phyloP scores from a whole-genome alignment of 805 yeast species.

The Saccharomycopsis guyanensis region DNA sequence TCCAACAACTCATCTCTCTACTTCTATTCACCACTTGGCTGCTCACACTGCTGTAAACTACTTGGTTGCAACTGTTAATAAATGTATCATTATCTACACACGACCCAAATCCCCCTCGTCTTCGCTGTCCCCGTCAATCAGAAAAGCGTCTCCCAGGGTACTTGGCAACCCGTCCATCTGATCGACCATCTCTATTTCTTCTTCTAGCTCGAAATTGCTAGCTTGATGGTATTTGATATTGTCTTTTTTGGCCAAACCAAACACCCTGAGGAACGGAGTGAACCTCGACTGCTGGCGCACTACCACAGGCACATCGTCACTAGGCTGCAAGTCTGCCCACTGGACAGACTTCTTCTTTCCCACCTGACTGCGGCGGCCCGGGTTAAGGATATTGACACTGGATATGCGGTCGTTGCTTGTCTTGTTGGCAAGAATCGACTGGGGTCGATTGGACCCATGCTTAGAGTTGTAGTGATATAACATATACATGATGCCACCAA shows the following conservation, averaged over 20 bases:
- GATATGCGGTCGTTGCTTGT: not conserved
- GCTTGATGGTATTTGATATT: constrained; percentile 16
- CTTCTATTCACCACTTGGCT: too few species aligned
- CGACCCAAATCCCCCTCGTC: constrained; percentile 7
- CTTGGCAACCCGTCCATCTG: not conserved
- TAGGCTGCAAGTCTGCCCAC: constrained; percentile 21
- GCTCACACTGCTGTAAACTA: too few species aligned
- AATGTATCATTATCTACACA: too few species aligned
- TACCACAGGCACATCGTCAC: not conserved
- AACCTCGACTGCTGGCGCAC: constrained; percentile 1
- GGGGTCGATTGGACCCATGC: constrained; percentile 9
- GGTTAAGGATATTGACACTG: not conserved
- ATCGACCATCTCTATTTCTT: constrained; percentile 16
- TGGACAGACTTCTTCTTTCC: constrained; percentile 20
- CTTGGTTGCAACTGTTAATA: too few species aligned
- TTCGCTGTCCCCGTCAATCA: not conserved
- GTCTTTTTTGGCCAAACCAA: constrained; percentile 4
- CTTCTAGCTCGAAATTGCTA: constrained; percentile 13
- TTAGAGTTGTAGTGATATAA: constrained; percentile 18
- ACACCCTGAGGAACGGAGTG: not conserved
- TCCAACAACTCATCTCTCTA: too few species aligned
- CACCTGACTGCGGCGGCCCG: constrained; percentile 1
- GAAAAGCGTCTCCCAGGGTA: not conserved
- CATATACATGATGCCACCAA: constrained; percentile 14
- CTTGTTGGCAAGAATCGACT: constrained; percentile 16